These are phyloP conservation scores for Leccinum truebloodii DNA, from an alignment of 768 basidiomycete genomes.

Conservation along the genomic window DNA sequence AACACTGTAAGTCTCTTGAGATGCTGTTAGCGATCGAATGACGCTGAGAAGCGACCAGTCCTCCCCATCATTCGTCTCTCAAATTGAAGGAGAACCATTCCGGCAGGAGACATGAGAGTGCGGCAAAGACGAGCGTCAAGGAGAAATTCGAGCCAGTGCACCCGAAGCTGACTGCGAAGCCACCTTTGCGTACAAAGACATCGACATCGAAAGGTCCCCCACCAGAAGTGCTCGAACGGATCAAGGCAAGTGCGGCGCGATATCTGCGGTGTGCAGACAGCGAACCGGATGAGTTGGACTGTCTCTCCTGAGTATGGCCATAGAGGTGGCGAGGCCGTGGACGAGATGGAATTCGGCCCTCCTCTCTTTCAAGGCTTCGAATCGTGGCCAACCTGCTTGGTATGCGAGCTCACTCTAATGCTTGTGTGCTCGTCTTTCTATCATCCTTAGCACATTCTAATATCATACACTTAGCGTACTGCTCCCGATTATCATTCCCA, in stretches of 20 bases:
- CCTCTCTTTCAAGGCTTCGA: background rate
- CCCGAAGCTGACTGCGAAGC: conserved; percentile 1
- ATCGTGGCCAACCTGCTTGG: background rate
- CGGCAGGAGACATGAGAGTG: conserved; percentile 1
- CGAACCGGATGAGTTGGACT: conserved; percentile 50
- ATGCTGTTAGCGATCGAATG: background rate
- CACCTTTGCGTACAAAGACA: conserved; percentile 12
- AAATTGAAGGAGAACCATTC: conserved; percentile 38
- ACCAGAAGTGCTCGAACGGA: conserved; percentile 39
- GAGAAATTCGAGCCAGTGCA: background rate
- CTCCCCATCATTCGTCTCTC: conserved; percentile 22
- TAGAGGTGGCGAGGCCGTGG: background rate
- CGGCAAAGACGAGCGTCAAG: background rate
- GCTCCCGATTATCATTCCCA: background rate
- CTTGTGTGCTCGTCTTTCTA: background rate
- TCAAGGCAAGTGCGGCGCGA: conserved; percentile 33
- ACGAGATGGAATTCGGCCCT: background rate
- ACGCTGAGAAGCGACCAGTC: conserved; percentile 4
- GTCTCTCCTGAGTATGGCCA: conserved; percentile 37
- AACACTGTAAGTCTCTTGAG: conserved; percentile 14
- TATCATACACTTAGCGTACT: background rate
- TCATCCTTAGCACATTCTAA: background rate
- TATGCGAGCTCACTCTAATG: background rate
- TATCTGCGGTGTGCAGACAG: conserved; percentile 25
- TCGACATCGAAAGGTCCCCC: conserved; percentile 37